Conservation (phyloP, 2,329 filamentous ascomycete genomes). For the Cercospora sesami region DNA sequence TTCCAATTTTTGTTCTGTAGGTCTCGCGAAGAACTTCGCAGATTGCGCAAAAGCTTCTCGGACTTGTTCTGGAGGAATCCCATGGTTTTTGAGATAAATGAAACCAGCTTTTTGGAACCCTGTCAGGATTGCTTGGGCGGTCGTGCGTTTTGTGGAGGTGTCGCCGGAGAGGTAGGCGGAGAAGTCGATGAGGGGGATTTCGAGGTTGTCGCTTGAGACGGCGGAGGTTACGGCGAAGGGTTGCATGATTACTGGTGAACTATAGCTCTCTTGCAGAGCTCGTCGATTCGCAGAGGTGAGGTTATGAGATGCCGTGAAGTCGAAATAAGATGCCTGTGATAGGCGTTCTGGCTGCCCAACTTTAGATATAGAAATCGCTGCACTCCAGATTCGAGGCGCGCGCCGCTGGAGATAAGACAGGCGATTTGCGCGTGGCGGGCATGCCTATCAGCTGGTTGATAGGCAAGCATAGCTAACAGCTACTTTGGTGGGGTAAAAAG, state of each 20-base stretch:
- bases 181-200: constrained; percentile 66
- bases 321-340: constrained; percentile 17
- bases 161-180: constrained; percentile 66
- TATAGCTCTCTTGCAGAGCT: background rate
- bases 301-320: constrained; percentile 16
- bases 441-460: constrained; percentile 17
- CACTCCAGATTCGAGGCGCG: constrained; percentile 10
- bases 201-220: constrained; percentile 41
- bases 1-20: constrained; percentile 62
- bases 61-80: constrained; percentile 57
- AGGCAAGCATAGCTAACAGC: constrained; percentile 11
- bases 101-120: constrained; percentile 87
- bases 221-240: constrained; percentile 33
- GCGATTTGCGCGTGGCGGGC: constrained; percentile 9
- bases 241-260: constrained; percentile 19
- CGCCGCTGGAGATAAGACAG: constrained; percentile 11
- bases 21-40: constrained; percentile 68
- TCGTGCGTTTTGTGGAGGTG: constrained; percentile 42
- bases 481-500: constrained; percentile 12
- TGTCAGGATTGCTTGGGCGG: constrained; percentile 70
- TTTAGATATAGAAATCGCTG: constrained; percentile 12
- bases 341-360: constrained; percentile 10
- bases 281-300: background rate
- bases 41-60: constrained; percentile 47
- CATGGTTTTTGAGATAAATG: constrained; percentile 80